phyloP scores from a whole-genome alignment of 306 rosid genomes.

The Quercus suber region DNA sequence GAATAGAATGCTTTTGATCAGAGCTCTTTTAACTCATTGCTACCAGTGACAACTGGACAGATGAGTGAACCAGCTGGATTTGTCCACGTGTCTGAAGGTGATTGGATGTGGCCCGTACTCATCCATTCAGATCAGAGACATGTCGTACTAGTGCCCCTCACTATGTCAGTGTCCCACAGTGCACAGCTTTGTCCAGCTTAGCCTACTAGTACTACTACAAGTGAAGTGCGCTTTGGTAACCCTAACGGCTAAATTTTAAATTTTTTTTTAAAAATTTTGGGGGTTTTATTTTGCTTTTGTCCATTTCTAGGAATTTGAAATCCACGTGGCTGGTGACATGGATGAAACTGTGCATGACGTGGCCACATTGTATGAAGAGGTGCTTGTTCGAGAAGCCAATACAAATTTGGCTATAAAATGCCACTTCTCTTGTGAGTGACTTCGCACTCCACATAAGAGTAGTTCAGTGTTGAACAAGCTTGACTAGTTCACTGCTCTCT shows the following conservation, averaged over 20 bases:
- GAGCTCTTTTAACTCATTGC: constrained; percentile 3
- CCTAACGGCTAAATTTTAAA: constrained; percentile 61
- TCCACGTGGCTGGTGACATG: constrained; percentile 47
- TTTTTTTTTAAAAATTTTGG: not conserved
- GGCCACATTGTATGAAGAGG: constrained; percentile 12
- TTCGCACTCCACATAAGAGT: not conserved
- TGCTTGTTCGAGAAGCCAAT: constrained; percentile 48
- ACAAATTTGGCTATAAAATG: constrained; percentile 40
- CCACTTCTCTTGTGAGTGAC: not conserved
- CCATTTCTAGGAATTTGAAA: constrained; percentile 29
- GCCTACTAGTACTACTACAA: too few species aligned
- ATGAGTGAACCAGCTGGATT: constrained; percentile 51
- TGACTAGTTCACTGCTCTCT: constrained; percentile 12
- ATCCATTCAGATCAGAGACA: not conserved
- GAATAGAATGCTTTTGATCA: not conserved
- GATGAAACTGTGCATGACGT: constrained; percentile 31
- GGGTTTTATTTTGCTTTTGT: not conserved
- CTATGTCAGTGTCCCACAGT: not conserved
- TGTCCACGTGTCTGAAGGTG: not conserved
- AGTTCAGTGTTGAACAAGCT: constrained; percentile 22
- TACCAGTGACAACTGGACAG: constrained; percentile 58
- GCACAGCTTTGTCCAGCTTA: constrained; percentile 66
- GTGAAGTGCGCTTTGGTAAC: constrained; percentile 1
- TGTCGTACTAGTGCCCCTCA: constrained; percentile 12
- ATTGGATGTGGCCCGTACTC: constrained; percentile 21